Evolutionary conservation across 2,329 filamentous ascomycete species (phyloP).

Genomic region (Esteya vermicola): DNA sequence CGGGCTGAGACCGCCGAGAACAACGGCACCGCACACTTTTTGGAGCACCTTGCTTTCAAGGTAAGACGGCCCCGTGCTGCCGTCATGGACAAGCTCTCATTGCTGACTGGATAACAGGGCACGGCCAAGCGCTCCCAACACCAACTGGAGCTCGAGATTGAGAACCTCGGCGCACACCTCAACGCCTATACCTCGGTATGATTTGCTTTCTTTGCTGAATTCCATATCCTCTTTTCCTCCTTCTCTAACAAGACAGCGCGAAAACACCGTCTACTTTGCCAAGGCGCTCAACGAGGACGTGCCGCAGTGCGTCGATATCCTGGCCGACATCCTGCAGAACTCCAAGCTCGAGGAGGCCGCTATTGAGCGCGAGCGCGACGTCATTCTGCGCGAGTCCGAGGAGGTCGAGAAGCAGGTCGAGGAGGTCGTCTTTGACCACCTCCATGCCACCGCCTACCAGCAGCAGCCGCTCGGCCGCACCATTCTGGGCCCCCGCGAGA

Average conservation of each 20-base stretch:
- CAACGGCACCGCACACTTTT: conserved; percentile 98
- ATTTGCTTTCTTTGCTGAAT: conserved; percentile 1
- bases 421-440: conserved; percentile 98
- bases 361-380: conserved; percentile 95
- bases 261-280: conserved; percentile 99
- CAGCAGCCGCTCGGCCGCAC: conserved; percentile 91
- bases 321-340: conserved; percentile 98
- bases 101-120: conserved; percentile 40
- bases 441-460: conserved; percentile 97
- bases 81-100: background rate
- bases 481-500: conserved; percentile 93
- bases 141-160: conserved; percentile 97
- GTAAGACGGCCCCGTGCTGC: conserved; percentile 29
- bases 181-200: conserved; percentile 97
- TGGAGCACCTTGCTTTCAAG: conserved; percentile 99
- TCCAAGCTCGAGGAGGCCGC: conserved; percentile 86
- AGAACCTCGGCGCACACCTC: conserved; percentile 99
- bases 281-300: conserved; percentile 98
- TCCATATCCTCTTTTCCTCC: background rate
- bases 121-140: conserved; percentile 90
- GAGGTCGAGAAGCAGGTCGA: conserved; percentile 99
- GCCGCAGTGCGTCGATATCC: conserved; percentile 90
- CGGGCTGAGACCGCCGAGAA: conserved; percentile 96
- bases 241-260: conserved; percentile 46
- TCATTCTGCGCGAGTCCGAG: conserved; percentile 96